These are phyloP conservation scores for Lobosporangium transversale DNA, from an alignment of 192 early-diverging fungal genomes.

Conservation along the genomic window DNA sequence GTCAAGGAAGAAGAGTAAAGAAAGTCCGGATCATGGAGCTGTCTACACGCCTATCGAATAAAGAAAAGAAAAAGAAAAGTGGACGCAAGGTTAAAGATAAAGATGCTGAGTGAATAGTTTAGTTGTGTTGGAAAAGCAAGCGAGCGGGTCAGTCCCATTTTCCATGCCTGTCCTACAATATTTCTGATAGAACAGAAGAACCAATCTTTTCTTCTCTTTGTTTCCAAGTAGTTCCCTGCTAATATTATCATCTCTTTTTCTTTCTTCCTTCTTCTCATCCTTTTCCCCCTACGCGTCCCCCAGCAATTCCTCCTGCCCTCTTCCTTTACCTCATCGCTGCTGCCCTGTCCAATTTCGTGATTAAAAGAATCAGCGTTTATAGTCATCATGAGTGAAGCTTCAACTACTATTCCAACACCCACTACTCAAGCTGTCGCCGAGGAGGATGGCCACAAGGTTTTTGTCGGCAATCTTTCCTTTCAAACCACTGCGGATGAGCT, in stretches of 20 bases:
- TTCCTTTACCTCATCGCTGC: constrained; percentile 32
- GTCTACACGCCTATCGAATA: too few species aligned
- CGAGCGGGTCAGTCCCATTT: too few species aligned
- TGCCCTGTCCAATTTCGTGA: too few species aligned
- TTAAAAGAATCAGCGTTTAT: too few species aligned
- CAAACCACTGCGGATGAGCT: constrained; percentile 85
- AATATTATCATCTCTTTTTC: too few species aligned
- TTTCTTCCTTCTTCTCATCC: constrained; percentile 12
- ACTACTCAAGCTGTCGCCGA: constrained; percentile 45
- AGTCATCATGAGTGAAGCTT: constrained; percentile 47
- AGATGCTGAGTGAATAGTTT: too few species aligned
- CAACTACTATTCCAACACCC: too few species aligned
- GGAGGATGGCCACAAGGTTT: constrained; percentile 79
- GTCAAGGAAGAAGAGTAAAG: too few species aligned
- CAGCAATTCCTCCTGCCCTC: constrained; percentile 8
- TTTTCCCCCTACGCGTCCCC: constrained; percentile 9
- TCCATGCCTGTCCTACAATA: too few species aligned
- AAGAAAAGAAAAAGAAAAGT: background rate
- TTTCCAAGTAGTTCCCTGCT: background rate
- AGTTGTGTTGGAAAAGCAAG: too few species aligned
- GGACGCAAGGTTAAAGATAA: background rate
- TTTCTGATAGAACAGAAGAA: too few species aligned
- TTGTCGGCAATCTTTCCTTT: constrained; percentile 96
- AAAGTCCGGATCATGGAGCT: too few species aligned
- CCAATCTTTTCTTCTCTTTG: background rate